phyloP scores from a whole-genome alignment of 768 basidiomycete species.

The Naganishia friedmannii region DNA sequence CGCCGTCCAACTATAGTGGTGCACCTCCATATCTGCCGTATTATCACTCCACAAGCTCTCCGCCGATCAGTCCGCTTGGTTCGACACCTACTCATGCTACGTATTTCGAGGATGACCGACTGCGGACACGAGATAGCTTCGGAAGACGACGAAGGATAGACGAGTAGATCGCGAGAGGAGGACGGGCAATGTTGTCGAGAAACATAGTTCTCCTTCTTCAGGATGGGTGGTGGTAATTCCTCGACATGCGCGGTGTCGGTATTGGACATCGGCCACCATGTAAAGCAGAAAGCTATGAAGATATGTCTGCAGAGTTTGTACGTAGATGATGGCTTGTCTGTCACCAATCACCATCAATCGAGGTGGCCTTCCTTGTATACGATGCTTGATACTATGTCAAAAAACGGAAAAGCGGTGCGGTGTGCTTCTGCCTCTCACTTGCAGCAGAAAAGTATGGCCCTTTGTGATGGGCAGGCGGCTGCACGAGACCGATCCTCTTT shows the following conservation, averaged over 20 bases:
- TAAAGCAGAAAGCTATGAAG: not conserved
- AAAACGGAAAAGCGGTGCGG: not conserved
- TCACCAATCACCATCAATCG: not conserved
- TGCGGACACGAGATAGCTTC: not conserved
- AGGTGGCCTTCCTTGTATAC: not conserved
- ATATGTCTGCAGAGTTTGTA: not conserved
- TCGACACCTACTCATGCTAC: not conserved
- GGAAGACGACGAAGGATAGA: not conserved
- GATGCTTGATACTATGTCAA: not conserved
- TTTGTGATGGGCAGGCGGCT: too few species aligned
- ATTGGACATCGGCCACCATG: not conserved
- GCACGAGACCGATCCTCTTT: too few species aligned
- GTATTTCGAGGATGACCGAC: not conserved
- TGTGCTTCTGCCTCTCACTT: not conserved
- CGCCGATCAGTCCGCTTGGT: not conserved
- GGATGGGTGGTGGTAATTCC: not conserved
- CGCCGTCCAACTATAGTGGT: not conserved
- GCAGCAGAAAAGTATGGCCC: too few species aligned
- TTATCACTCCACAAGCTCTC: not conserved
- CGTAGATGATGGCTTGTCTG: not conserved
- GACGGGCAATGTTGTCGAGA: not conserved
- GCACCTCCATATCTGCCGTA: not conserved
- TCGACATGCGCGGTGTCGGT: too few species aligned
- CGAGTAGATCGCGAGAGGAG: not conserved
- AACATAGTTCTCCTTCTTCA: not conserved